Evolutionary conservation across 177 flowering plant species (phyloP).

Genomic region (Vitis hybrid): DNA sequence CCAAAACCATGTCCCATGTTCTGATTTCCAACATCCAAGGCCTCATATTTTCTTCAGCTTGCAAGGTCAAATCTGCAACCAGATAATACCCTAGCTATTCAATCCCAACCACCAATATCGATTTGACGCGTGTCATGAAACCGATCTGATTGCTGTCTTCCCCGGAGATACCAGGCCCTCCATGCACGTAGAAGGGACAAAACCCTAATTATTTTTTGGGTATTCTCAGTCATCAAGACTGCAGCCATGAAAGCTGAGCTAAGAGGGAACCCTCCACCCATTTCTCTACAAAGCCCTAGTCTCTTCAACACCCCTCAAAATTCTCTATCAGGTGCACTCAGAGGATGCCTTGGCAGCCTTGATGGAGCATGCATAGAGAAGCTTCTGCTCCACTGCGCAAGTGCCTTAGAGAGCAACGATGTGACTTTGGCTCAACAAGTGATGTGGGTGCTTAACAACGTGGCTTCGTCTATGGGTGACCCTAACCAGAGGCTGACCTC

Average conservation of each 20-base stretch:
- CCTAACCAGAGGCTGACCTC: constrained; percentile 79
- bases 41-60: constrained; percentile 13
- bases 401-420: constrained; percentile 71
- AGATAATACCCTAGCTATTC: constrained; percentile 41
- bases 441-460: constrained; percentile 92
- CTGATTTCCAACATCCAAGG: background rate
- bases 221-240: background rate
- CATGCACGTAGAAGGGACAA: constrained; percentile 30
- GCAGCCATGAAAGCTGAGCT: constrained; percentile 52
- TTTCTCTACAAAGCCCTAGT: constrained; percentile 39
- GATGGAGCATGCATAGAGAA: constrained; percentile 82
- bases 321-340: constrained; percentile 49
- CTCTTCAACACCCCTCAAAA: constrained; percentile 36
- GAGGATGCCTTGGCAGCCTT: constrained; percentile 66
- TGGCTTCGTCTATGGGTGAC: constrained; percentile 66
- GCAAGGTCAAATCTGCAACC: constrained; percentile 13
- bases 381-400: constrained; percentile 78
- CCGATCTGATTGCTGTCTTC: background rate
- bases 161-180: constrained; percentile 1
- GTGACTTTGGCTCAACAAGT: constrained; percentile 83
- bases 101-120: constrained; percentile 34
- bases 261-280: constrained; percentile 29
- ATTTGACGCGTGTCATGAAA: constrained; percentile 28
- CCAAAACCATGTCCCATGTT: background rate
- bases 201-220: constrained; percentile 7